Percentiles rank a stretch among this genome's conserved stretches.
These are phyloP conservation scores for Ajuga reptans DNA, from an alignment of 305 asterid species.

Conservation along the genomic window DNA sequence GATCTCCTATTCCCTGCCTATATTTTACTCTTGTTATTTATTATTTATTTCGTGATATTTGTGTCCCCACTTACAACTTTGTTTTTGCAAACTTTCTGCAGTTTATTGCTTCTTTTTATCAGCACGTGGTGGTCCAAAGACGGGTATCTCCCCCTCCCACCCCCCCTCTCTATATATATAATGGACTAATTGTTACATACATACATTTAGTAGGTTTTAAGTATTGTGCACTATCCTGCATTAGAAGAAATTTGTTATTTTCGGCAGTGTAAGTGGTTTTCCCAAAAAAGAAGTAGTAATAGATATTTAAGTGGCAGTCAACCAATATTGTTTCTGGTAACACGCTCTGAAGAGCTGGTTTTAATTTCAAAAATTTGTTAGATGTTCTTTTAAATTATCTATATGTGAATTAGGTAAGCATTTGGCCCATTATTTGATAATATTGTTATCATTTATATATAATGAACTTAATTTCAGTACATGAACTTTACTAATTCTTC, in stretches of 20 bases:
- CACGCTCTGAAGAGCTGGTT: not conserved
- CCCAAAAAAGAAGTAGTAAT: not conserved
- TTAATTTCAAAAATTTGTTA: not conserved
- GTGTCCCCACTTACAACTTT: slow-evolving; percentile 9
- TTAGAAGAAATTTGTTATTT: not conserved
- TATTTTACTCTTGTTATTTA: not conserved
- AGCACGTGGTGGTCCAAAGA: slow-evolving; percentile 90
- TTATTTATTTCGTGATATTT: not conserved
- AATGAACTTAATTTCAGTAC: not conserved
- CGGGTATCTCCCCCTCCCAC: slow-evolving; percentile 46
- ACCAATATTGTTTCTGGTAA: not conserved
- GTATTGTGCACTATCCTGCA: not conserved
- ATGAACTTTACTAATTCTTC: not conserved
- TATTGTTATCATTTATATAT: no score
- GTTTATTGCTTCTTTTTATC: slow-evolving; percentile 93
- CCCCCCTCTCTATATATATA: not conserved
- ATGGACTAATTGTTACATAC: not conserved
- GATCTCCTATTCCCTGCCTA: slow-evolving; percentile 9
- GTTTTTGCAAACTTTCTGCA: slow-evolving; percentile 34
- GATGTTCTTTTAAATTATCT: not conserved
- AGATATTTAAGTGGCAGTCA: not conserved
- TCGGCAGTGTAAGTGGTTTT: not conserved
- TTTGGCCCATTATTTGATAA: slow-evolving; percentile 4
- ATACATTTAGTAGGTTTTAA: not conserved
- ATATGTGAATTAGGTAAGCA: not conserved